Evolutionary conservation across 2,329 filamentous ascomycete genomes (phyloP).

Genomic region (Alternaria arborescens): DNA sequence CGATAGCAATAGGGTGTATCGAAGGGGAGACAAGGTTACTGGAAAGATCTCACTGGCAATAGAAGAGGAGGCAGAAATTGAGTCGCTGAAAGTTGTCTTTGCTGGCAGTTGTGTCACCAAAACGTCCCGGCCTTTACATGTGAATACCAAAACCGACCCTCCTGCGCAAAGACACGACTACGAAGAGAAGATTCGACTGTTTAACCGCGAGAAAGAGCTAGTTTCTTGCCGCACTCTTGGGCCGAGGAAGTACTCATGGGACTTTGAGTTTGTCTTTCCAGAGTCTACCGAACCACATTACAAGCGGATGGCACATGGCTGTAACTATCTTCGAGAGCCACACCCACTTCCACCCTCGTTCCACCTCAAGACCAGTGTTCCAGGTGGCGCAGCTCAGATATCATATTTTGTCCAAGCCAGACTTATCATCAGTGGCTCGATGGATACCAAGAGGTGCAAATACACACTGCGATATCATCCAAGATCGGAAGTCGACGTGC

Average conservation of each 20-base stretch:
- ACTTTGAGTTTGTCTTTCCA: slow-evolving; percentile 49
- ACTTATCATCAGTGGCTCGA: slow-evolving; percentile 26
- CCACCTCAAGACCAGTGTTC: slow-evolving; percentile 33
- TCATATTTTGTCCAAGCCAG: slow-evolving; percentile 44
- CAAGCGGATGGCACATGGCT: slow-evolving; percentile 37
- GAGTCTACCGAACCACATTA: slow-evolving; percentile 39
- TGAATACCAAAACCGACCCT: slow-evolving; percentile 24
- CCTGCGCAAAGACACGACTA: slow-evolving; percentile 30
- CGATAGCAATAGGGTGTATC: slow-evolving; percentile 39
- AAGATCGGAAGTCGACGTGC: slow-evolving; percentile 18
- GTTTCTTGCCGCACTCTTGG: slow-evolving; percentile 26
- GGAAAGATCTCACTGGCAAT: slow-evolving; percentile 43
- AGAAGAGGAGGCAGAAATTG: slow-evolving; percentile 39
- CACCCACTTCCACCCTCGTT: slow-evolving; percentile 48
- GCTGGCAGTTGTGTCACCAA: slow-evolving; percentile 44
- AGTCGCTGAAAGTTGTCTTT: slow-evolving; percentile 42
- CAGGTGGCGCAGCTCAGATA: slow-evolving; percentile 41
- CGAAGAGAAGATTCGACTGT: slow-evolving; percentile 42
- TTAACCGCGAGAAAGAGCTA: slow-evolving; percentile 39
- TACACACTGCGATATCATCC: slow-evolving; percentile 41
- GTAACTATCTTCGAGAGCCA: slow-evolving; percentile 41
- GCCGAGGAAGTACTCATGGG: slow-evolving; percentile 44
- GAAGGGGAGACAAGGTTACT: slow-evolving; percentile 45
- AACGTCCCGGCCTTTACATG: slow-evolving; percentile 39
- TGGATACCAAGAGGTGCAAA: slow-evolving; percentile 27